Base-by-base conservation (phyloP, 192 early-diverging fungal genomes). In the Umbelopsis isabellina region DNA sequence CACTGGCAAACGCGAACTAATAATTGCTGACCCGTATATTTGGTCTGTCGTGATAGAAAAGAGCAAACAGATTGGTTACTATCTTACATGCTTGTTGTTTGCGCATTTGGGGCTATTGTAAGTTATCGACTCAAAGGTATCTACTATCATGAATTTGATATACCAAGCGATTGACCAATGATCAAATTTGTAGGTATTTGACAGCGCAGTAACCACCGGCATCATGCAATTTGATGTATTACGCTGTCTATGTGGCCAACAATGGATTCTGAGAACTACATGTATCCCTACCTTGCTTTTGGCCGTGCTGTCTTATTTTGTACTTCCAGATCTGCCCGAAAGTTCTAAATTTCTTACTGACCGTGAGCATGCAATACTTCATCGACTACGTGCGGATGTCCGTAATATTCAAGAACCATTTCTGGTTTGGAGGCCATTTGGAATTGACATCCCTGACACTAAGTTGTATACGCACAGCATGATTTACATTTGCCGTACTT, bases 251-350 rank as follows among this genome's bases (percentile, higher is more conserved):
- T 72, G 83, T 22, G 90, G 87, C 2, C 92, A 91, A 90, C 85
- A 87, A 67, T 85, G 89, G 76, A 73, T 94, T 41, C 92, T 93
- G 70, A 87, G 93, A 21, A 70, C 89, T 9, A 89, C 91, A 75
- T 85, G 88, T 18, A 69, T 84, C 7, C 87, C 89, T 3, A 90
- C 87, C 0, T 75, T 92, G 10, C 35, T 84, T 0, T 76, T 92
- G 4, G 87, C 86, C 1, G 23, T 88, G 2, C 2, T 87, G 13
- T 83, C 85, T 0, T 83, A 69, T 16, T 85, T 84, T 64, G 70
- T 69, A 65, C 66, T 87, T 55, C 78, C 84, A 30, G 83, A 84
- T 69, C 80, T 84, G 45, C 84, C 87, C 20, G 74, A 76, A 33
- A 83, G 75, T 35, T 72, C 81, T 10, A 72, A 52, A 44, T 87